Evolutionary conservation across 768 basidiomycete species (phyloP).

Genomic region (Suillus subluteus): DNA sequence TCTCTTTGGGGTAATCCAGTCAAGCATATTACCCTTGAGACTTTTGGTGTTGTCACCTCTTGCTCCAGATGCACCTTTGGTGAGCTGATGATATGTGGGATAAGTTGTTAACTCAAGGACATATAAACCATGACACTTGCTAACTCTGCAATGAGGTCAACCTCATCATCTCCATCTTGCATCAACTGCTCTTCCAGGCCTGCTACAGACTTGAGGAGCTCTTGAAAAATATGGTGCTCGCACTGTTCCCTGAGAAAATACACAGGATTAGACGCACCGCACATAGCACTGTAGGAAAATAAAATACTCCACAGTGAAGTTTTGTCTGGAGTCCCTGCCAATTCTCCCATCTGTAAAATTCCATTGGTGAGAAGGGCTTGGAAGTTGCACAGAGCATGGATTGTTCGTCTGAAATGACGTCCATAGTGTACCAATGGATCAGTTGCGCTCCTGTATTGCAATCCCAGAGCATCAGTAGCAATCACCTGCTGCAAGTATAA

Average conservation of each 20-base stretch:
- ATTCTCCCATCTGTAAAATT: constrained; percentile 14
- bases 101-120: too few relatives aligned
- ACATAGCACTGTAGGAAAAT: background rate
- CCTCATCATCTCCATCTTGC: constrained; percentile 19
- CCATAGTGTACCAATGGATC: constrained; percentile 28
- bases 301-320: constrained; percentile 1
- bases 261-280: background rate
- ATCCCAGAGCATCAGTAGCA: too few relatives aligned
- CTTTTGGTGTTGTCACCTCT: constrained; percentile 18
- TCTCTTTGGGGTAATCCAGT: constrained; percentile 27
- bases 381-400: constrained; percentile 26
- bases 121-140: constrained; percentile 8
- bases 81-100: constrained; percentile 18
- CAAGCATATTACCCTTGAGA: constrained; percentile 24
- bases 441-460: background rate
- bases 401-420: constrained; percentile 23
- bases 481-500: too few relatives aligned
- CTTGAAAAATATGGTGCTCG: constrained; percentile 19
- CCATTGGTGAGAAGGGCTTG: constrained; percentile 23
- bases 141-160: constrained; percentile 21
- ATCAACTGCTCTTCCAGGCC: constrained; percentile 21
- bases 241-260: constrained; percentile 14
- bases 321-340: constrained; percentile 7
- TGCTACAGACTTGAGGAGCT: constrained; percentile 19
- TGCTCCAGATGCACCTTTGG: constrained; percentile 27